These are phyloP conservation scores for Rhizopogon salebrosus DNA, from an alignment of 768 basidiomycete genomes.

Conservation along the genomic window DNA sequence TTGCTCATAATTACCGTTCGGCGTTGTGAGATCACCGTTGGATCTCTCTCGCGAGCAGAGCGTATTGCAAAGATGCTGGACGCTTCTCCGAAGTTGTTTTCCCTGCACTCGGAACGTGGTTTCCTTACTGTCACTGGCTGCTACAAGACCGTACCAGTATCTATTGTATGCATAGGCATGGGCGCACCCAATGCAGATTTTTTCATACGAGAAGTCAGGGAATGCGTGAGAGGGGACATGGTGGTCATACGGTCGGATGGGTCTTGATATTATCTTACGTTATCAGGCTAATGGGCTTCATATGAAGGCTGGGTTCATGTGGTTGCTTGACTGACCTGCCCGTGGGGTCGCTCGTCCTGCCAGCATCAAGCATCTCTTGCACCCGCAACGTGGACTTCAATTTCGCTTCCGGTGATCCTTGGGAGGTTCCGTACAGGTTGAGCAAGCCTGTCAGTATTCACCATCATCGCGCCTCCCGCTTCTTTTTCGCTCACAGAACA, in stretches of 20 bases:
- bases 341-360: constrained; percentile 74
- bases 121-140: constrained; percentile 70
- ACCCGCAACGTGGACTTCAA: constrained; percentile 75
- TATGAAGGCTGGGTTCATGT: constrained; percentile 71
- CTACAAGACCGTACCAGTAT: constrained; percentile 58
- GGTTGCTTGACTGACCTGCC: constrained; percentile 64
- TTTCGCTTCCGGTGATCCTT: constrained; percentile 43
- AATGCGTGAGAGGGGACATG: constrained; percentile 62
- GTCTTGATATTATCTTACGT: not conserved
- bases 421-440: constrained; percentile 51
- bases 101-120: constrained; percentile 65
- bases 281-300: not conserved
- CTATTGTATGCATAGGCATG: constrained; percentile 81
- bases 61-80: constrained; percentile 59
- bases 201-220: constrained; percentile 76
- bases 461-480: not conserved
- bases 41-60: constrained; percentile 62
- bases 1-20: not conserved
- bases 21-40: constrained; percentile 69
- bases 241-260: constrained; percentile 40
- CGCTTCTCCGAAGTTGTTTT: constrained; percentile 52
- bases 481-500: constrained; percentile 4
- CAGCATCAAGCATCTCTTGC: constrained; percentile 61
- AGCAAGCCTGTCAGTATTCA: constrained; percentile 53
- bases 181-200: constrained; percentile 81